phyloP scores from a whole-genome alignment of 176 grass and related monocot genomes.

The Dactylis glomerata region DNA sequence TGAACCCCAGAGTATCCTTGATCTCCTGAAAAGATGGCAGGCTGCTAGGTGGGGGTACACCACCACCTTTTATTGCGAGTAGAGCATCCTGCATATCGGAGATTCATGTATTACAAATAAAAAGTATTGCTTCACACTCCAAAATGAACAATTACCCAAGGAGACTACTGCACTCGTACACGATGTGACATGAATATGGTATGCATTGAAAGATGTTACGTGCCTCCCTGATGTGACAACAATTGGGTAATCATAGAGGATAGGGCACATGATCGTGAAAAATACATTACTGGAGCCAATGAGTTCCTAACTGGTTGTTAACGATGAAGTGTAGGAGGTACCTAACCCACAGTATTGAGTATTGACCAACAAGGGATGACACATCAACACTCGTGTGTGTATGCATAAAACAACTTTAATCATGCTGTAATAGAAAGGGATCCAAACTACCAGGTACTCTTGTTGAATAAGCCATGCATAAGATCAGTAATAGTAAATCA shows the following conservation, averaged over 20 bases:
- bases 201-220: not conserved
- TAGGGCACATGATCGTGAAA: not conserved
- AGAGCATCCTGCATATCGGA: conserved; percentile 69
- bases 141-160: not conserved
- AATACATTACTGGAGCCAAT: not conserved
- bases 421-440: not conserved
- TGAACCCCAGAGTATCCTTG: conserved; percentile 86
- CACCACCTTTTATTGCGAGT: conserved; percentile 63
- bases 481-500: conserved; percentile 11
- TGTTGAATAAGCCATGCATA: conserved; percentile 7
- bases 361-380: not conserved
- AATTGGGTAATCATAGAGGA: not conserved
- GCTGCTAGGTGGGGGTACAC: conserved; percentile 62
- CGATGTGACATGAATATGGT: not conserved
- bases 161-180: not conserved
- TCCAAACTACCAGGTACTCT: not conserved
- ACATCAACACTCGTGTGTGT: no score
- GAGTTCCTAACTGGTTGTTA: not conserved
- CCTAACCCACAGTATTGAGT: not conserved
- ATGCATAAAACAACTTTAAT: conserved; percentile 1
- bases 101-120: not conserved
- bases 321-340: not conserved
- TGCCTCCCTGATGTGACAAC: not conserved
- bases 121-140: not conserved
- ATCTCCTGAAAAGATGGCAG: conserved; percentile 94